A percentile compares a stretch with the other conserved stretches of the same genome.
Conservation (phyloP, 352 stramenopile species). For the Pythium utonaiense region DNA sequence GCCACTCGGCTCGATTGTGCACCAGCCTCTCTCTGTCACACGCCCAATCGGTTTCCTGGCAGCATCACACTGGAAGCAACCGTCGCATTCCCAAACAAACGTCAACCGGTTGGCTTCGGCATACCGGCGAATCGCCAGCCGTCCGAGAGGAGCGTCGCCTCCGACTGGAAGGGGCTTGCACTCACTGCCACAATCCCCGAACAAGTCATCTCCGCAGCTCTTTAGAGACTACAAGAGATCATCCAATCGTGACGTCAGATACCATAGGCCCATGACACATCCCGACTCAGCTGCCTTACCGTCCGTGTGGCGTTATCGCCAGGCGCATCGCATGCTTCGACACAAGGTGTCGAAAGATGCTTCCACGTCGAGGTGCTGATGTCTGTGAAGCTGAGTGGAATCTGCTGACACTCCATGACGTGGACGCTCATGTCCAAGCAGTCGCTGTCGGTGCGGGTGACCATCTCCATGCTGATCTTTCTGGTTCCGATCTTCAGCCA, state of each 20-base stretch:
- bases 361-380: constrained; percentile 11
- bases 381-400: constrained; percentile 5
- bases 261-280: not conserved
- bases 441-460: not conserved
- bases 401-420: constrained; percentile 16
- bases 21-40: constrained; percentile 19
- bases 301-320: not conserved
- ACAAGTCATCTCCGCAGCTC: constrained; percentile 9
- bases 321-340: not conserved
- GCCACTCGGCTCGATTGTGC: constrained; percentile 12
- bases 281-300: not conserved
- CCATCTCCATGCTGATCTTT: constrained; percentile 18
- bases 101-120: constrained; percentile 13
- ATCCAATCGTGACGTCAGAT: too few relatives aligned
- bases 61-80: constrained; percentile 20
- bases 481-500: constrained; percentile 9
- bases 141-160: not conserved
- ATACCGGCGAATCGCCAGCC: constrained; percentile 15
- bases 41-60: constrained; percentile 5
- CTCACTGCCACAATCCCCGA: constrained; percentile 15
- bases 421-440: constrained; percentile 3
- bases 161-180: not conserved
- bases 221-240: not conserved
- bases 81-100: constrained; percentile 22
- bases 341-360: constrained; percentile 1